A percentile compares a stretch with the other conserved stretches of the same genome.
Evolutionary conservation across 305 asterid species (phyloP).

Genomic region (Solanum hybrid): DNA sequence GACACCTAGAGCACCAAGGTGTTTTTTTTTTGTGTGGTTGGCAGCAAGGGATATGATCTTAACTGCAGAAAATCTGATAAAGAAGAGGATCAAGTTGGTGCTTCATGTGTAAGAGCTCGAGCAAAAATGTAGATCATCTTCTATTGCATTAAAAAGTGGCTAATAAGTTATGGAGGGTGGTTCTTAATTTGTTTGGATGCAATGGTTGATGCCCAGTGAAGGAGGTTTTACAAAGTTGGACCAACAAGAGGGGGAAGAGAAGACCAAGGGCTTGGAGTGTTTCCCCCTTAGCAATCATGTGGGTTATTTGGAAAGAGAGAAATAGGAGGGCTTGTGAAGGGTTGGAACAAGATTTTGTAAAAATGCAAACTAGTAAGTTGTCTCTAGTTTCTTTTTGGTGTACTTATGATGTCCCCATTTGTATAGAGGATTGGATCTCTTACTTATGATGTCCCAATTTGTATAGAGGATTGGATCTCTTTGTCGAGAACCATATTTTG

Average conservation of each 20-base stretch:
- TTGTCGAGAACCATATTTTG: not conserved
- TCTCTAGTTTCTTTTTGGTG: not conserved
- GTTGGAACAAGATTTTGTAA: not conserved
- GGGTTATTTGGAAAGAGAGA: not conserved
- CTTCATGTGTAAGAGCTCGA: not conserved
- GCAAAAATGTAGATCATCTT: not conserved
- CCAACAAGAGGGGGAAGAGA: not conserved
- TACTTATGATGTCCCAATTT: not conserved
- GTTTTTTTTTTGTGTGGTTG: not conserved
- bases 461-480: not conserved
- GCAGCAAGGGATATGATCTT: not conserved
- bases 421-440: not conserved
- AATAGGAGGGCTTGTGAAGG: not conserved
- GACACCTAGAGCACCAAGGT: not conserved
- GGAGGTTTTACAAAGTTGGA: not conserved
- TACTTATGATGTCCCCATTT: not conserved
- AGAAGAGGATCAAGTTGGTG: not conserved
- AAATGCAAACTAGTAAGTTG: not conserved
- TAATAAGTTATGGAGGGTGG: not conserved
- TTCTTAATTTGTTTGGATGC: not conserved
- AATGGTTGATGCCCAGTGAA: not conserved
- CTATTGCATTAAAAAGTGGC: not conserved
- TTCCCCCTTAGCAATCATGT: not conserved
- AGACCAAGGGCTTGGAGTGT: not conserved
- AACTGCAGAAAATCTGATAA: not conserved